Conservation (phyloP, 306 rosid species). For the Oemleria cerasiformis region DNA sequence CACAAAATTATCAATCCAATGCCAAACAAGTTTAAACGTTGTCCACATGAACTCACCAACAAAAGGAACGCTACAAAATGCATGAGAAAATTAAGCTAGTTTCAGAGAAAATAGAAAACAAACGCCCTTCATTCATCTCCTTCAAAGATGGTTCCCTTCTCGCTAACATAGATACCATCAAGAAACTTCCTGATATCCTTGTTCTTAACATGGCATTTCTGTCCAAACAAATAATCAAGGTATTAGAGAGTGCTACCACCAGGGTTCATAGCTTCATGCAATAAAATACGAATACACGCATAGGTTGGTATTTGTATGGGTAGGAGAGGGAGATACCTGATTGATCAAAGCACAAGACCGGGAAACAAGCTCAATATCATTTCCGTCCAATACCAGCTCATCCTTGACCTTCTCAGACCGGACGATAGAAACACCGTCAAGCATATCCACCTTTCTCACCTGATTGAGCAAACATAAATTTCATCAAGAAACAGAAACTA, state of each 20-base stretch:
- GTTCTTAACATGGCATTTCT: slow-evolving; percentile 87
- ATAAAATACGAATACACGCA: background rate
- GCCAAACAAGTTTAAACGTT: slow-evolving; percentile 18
- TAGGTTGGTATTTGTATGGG: background rate
- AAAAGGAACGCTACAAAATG: slow-evolving; percentile 14
- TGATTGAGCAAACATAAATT: slow-evolving; percentile 18
- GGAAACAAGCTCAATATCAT: slow-evolving; percentile 78
- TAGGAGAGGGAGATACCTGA: slow-evolving; percentile 40
- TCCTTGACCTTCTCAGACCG: slow-evolving; percentile 88
- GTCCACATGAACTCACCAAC: slow-evolving; percentile 15
- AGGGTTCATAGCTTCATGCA: background rate
- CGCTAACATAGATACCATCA: slow-evolving; percentile 83
- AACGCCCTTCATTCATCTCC: slow-evolving; percentile 35
- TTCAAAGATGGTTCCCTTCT: slow-evolving; percentile 50
- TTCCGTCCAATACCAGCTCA: slow-evolving; percentile 70
- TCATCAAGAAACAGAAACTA: background rate
- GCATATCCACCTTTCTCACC: slow-evolving; percentile 90
- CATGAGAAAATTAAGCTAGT: slow-evolving; percentile 2
- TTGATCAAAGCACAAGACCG: slow-evolving; percentile 70
- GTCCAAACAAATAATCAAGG: slow-evolving; percentile 15
- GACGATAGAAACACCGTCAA: slow-evolving; percentile 53
- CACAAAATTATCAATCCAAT: slow-evolving; percentile 22
- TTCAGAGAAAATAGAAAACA: slow-evolving; percentile 6
- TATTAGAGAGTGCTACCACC: background rate
- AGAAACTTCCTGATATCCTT: slow-evolving; percentile 87